Conservation (phyloP, 805 yeast species). For the Metschnikowia chrysomelidarum region DNA sequence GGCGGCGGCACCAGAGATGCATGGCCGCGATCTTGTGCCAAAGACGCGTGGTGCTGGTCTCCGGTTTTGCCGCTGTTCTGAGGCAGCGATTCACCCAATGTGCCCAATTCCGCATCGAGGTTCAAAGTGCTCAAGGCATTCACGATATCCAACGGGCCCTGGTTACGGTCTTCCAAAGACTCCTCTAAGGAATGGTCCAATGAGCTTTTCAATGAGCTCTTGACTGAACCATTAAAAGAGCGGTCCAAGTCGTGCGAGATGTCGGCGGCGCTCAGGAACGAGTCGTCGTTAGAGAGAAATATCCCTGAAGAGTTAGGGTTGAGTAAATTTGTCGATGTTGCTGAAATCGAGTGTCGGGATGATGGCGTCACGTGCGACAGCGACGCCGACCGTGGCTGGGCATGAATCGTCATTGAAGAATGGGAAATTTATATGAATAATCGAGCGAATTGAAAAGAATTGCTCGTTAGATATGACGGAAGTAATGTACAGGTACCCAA, state of each 20-base stretch:
- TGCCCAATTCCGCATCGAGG: constrained; percentile 40
- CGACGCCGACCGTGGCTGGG: constrained; percentile 25
- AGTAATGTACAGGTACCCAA: constrained; percentile 4
- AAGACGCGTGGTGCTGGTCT: too few relatives aligned
- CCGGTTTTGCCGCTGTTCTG: constrained; percentile 1
- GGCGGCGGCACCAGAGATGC: constrained; percentile 5
- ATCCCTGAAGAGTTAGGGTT: constrained; percentile 11
- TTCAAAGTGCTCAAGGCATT: constrained; percentile 48
- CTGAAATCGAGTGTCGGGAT: constrained; percentile 14
- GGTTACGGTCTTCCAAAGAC: constrained; percentile 12
- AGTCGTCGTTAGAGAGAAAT: constrained; percentile 26
- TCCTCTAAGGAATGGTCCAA: constrained; percentile 9
- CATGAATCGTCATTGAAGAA: constrained; percentile 18
- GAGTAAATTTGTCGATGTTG: constrained; percentile 24
- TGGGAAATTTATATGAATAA: constrained; percentile 13
- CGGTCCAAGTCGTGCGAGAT: too few relatives aligned
- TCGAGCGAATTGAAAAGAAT: constrained; percentile 4
- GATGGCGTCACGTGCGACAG: constrained; percentile 6
- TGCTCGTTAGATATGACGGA: too few relatives aligned
- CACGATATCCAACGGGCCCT: constrained; percentile 41
- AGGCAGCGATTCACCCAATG: constrained; percentile 19
- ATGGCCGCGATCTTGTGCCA: constrained; percentile 2
- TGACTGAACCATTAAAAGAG: too few relatives aligned
- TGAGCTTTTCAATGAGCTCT: too few relatives aligned
- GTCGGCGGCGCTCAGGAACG: background rate